These are phyloP conservation scores for Kodamaea neixiangensis DNA, from an alignment of 805 yeast species.

Conservation along the genomic window DNA sequence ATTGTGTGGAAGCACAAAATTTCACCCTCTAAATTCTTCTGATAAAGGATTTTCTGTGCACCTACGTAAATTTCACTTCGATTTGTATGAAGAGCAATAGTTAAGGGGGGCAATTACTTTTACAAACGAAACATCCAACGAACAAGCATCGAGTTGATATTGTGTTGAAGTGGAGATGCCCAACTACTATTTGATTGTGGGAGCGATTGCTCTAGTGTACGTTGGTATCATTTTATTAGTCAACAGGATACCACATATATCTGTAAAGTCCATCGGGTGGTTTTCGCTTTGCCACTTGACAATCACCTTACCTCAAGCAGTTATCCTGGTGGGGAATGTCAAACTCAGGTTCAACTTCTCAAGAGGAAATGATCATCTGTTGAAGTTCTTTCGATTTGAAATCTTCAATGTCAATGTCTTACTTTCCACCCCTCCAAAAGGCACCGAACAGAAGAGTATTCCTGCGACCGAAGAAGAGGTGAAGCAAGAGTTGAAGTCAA, in stretches of 20 bases:
- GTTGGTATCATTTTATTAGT: constrained; percentile 19
- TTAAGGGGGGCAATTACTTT: background rate
- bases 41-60: constrained; percentile 1
- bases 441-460: background rate
- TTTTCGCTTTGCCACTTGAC: constrained; percentile 28
- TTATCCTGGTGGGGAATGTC: constrained; percentile 20
- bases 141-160: background rate
- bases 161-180: background rate
- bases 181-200: constrained; percentile 6
- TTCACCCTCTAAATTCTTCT: background rate
- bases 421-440: background rate
- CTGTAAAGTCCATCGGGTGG: constrained; percentile 33
- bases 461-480: background rate
- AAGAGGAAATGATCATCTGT: constrained; percentile 22
- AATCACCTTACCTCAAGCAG: constrained; percentile 16
- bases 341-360: constrained; percentile 25
- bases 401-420: constrained; percentile 21
- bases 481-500: constrained; percentile 2
- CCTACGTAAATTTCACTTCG: background rate
- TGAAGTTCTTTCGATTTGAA: constrained; percentile 31
- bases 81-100: background rate
- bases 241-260: constrained; percentile 29
- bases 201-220: constrained; percentile 16
- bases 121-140: background rate
- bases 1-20: background rate